Evolutionary conservation across 2,329 filamentous ascomycete species (phyloP).

Genomic region (Trichoderma sp.): DNA sequence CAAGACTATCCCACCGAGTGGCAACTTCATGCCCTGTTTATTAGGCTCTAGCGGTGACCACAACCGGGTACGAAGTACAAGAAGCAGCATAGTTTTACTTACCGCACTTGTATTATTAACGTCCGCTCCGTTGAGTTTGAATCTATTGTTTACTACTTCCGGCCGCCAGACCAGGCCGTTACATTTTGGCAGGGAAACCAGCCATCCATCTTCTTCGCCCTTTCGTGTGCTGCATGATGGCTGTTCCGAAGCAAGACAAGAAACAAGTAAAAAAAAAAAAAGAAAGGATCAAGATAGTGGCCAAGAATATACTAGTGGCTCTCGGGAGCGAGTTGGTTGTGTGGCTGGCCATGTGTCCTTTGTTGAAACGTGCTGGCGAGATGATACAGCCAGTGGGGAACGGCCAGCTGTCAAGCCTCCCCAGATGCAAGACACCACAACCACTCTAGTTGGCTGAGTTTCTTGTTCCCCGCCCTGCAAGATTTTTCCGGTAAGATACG

Average conservation of each 20-base stretch:
- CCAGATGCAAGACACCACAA: conserved; percentile 31
- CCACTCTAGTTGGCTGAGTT: conserved; percentile 29
- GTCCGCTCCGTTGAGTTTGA: conserved; percentile 6
- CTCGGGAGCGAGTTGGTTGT: conserved; percentile 30
- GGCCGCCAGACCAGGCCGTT: conserved; percentile 26
- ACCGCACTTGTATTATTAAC: not conserved
- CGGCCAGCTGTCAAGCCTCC: conserved; percentile 40
- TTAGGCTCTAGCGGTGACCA: conserved; percentile 3
- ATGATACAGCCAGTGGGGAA: conserved; percentile 39
- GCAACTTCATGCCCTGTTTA: not conserved
- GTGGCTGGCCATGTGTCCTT: conserved; percentile 45
- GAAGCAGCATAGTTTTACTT: not conserved
- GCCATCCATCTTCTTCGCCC: conserved; percentile 18
- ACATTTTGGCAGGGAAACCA: not conserved
- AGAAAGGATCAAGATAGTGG: conserved; percentile 20
- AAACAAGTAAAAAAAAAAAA: too few species aligned
- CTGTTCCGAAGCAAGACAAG: conserved; percentile 32
- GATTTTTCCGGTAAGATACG: conserved; percentile 24
- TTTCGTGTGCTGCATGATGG: conserved; percentile 18
- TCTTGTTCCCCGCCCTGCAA: conserved; percentile 27
- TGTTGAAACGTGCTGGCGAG: conserved; percentile 43
- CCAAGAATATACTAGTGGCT: conserved; percentile 31
- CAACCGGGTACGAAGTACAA: not conserved
- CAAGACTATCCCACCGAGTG: not conserved
- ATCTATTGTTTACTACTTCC: conserved; percentile 6